Evolutionary conservation across 805 yeast species (phyloP).

Genomic region (Starmerella powellii): DNA sequence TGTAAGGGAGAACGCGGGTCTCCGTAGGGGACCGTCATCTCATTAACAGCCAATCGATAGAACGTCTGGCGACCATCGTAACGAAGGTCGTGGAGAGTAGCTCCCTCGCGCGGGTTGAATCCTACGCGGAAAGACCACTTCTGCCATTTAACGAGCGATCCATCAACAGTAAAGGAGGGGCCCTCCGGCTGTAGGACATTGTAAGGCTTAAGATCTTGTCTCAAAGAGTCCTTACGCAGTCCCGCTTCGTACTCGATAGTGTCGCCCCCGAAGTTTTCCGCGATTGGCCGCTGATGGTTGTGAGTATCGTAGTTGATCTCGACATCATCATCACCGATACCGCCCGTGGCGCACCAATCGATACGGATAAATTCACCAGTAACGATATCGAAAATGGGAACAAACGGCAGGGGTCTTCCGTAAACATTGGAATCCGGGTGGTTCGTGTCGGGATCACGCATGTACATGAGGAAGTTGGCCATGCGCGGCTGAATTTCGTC

Average conservation of each 20-base stretch:
- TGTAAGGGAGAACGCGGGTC: constrained; percentile 73
- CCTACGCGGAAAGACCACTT: constrained; percentile 70
- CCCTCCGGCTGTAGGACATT: constrained; percentile 78
- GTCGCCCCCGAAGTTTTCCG: constrained; percentile 38
- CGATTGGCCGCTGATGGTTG: constrained; percentile 45
- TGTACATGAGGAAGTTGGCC: constrained; percentile 64
- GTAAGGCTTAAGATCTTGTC: constrained; percentile 59
- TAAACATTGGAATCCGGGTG: constrained; percentile 40
- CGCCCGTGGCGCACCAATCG: constrained; percentile 62
- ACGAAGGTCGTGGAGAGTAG: constrained; percentile 55
- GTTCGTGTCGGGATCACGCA: constrained; percentile 47
- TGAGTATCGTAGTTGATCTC: constrained; percentile 40
- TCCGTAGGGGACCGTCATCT: constrained; percentile 81
- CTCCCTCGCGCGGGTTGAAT: constrained; percentile 66
- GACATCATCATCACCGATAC: constrained; percentile 51
- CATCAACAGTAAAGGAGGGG: constrained; percentile 51
- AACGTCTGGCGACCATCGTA: constrained; percentile 68
- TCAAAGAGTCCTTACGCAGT: constrained; percentile 42
- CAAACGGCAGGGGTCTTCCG: constrained; percentile 59
- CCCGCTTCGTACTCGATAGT: constrained; percentile 65
- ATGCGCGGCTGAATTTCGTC: constrained; percentile 31
- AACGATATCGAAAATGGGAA: constrained; percentile 58
- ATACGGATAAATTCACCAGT: constrained; percentile 53
- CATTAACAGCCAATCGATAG: constrained; percentile 61
- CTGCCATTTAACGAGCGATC: constrained; percentile 61